Conservation (phyloP, 2,329 filamentous ascomycete genomes). For the Neofusicoccum sp. region DNA sequence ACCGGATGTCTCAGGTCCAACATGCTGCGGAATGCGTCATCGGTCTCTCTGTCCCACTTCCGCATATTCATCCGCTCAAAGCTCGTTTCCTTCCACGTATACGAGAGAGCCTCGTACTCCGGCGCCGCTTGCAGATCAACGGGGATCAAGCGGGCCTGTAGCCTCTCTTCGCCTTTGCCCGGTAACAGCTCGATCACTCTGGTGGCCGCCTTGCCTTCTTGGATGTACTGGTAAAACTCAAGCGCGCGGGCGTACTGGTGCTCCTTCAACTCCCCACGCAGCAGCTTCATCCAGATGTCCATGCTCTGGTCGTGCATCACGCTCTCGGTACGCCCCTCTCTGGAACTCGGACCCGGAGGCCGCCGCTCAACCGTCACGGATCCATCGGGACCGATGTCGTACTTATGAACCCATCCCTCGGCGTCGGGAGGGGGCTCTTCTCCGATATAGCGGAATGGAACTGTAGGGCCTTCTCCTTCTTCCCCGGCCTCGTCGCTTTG, state of each 20-base stretch:
- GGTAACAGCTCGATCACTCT: neutral
- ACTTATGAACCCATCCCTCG: neutral
- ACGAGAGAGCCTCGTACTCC: conserved; percentile 25
- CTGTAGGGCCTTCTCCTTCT: neutral
- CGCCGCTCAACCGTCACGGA: neutral
- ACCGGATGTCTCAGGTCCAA: neutral
- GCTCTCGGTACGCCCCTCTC: neutral
- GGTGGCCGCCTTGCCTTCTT: neutral
- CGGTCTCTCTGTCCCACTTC: neutral
- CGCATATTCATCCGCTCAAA: neutral
- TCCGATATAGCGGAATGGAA: neutral
- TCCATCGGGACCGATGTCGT: neutral
- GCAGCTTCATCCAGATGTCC: neutral
- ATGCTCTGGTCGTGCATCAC: neutral
- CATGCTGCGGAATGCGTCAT: neutral
- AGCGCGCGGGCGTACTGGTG: neutral
- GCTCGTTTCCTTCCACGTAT: conserved; percentile 24
- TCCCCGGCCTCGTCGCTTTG: neutral
- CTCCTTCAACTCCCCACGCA: neutral
- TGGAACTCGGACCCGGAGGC: neutral
- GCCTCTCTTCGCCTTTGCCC: neutral
- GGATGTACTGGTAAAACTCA: neutral
- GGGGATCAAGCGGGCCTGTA: conserved; percentile 22
- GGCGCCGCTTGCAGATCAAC: conserved; percentile 21
- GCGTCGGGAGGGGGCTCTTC: neutral